These are phyloP conservation scores for Radiomyces spectabilis DNA, from an alignment of 192 early-diverging fungal species.

Conservation along the genomic window DNA sequence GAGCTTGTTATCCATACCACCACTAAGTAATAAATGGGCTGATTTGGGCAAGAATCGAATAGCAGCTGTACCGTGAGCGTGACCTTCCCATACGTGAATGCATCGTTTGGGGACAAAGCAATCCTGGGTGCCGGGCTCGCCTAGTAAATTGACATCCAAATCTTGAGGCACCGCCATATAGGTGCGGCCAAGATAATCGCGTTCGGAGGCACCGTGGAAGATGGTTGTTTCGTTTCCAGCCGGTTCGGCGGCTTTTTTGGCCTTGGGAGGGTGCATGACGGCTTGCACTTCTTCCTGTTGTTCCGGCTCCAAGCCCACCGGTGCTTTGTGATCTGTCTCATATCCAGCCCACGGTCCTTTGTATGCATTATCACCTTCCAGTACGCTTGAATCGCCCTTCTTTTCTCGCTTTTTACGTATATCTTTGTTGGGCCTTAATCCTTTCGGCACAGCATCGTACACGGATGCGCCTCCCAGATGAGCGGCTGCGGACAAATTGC, in stretches of 20 bases:
- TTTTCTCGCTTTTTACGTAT: constrained; percentile 60
- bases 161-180: constrained; percentile 96
- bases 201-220: constrained; percentile 83
- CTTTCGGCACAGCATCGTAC: constrained; percentile 35
- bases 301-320: constrained; percentile 49
- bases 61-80: constrained; percentile 84
- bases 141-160: constrained; percentile 66
- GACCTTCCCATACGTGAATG: constrained; percentile 90
- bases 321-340: constrained; percentile 64
- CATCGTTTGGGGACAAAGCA: constrained; percentile 83
- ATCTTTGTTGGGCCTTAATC: constrained; percentile 25
- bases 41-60: constrained; percentile 87
- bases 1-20: constrained; percentile 90
- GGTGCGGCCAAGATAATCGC: constrained; percentile 90
- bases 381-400: constrained; percentile 65
- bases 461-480: constrained; percentile 46
- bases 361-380: constrained; percentile 73
- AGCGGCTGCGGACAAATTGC: constrained; percentile 47
- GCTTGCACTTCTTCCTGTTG: constrained; percentile 27
- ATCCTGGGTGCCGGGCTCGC: constrained; percentile 64
- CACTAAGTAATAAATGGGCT: constrained; percentile 85
- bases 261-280: constrained; percentile 17
- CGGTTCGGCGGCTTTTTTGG: constrained; percentile 15
- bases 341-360: constrained; percentile 94
- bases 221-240: constrained; percentile 66